Evolutionary conservation across 352 stramenopile genomes (phyloP), one percentile per base, ranked within the genome.

Genomic region (Pythium rhizo-oryzae): DNA sequence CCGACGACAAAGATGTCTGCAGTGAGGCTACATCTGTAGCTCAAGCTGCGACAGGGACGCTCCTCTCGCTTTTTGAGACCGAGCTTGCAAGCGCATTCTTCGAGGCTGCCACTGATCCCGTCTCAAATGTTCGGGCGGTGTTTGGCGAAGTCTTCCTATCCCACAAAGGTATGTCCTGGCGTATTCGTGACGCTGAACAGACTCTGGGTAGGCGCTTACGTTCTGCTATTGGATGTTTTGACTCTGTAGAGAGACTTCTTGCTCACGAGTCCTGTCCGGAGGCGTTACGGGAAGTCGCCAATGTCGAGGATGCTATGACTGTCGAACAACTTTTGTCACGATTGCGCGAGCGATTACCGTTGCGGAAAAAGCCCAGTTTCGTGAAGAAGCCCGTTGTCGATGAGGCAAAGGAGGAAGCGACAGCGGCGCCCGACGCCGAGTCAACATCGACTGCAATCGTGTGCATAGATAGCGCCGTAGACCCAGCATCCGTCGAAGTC

Each of bases 71-170:
- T 39, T 94, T 93, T 68, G 71, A 71, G 18, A 75, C 62, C 6
- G 75, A 82, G 30, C 68, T 94, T 25, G 73, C 74, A 11, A 13
- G 58, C 0, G 67, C 73, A 33, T 91, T 92, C 68, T 92, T 93
- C 51, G 68, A 71, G 21, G 59, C 92, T 19, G 79, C 77, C 6
- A 50, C 72, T 16, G 87, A 94, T 70, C 65, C 70, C 2, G 87
- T 94, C 30, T 91, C 80, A 15, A 94, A 94, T 54, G 87, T 94
- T 8, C 84, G 87, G 18, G 62, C 87, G 18, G 70, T 93, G 46
- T 87, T 90, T 62, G 82, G 71, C 1, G 75, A 84, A 44, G 76
- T 78, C 24, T 51, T 84, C 25, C 37, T 90, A 49, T 59, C 72
- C 53, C 70, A 93, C 69, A 80, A 79, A 72, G 77, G 70, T 82